Evolutionary conservation across 2,329 filamentous ascomycete genomes (phyloP).

Genomic region (Hortaea sp.): DNA sequence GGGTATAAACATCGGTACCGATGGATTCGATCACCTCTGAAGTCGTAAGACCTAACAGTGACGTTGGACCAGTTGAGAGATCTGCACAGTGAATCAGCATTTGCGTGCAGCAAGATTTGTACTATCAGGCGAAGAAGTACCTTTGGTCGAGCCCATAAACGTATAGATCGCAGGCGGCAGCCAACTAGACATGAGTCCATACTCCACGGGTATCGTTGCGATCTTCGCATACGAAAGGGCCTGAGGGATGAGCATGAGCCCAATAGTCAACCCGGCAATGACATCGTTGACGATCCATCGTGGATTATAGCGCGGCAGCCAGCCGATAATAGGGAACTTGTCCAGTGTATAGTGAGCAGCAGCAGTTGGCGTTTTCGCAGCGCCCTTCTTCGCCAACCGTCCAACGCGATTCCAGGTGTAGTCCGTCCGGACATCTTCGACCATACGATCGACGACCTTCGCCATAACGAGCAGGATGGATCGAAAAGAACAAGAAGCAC

Average conservation of each 20-base stretch:
- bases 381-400: constrained; percentile 23
- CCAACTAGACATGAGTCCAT: constrained; percentile 52
- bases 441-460: not conserved
- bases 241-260: constrained; percentile 45
- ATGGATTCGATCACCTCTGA: constrained; percentile 48
- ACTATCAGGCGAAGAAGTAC: constrained; percentile 21
- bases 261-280: constrained; percentile 52
- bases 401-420: constrained; percentile 17
- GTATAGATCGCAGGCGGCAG: constrained; percentile 48
- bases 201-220: constrained; percentile 50
- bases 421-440: not conserved
- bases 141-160: constrained; percentile 54
- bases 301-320: constrained; percentile 52
- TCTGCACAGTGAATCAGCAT: constrained; percentile 28
- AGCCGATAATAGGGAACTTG: constrained; percentile 53
- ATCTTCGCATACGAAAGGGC: constrained; percentile 54
- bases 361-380: constrained; percentile 40
- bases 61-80: constrained; percentile 54
- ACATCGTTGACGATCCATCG: constrained; percentile 53
- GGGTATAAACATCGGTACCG: constrained; percentile 39
- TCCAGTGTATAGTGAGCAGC: constrained; percentile 47
- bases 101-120: no score
- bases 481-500: no score
- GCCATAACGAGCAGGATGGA: not conserved
- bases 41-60: constrained; percentile 53